Evolutionary conservation across 176 grass and related monocot species (phyloP).

Genomic region (sorghum (Sorghum bicolor)): Sorghum_bicolor_NCBIv3 NC_012878.2:51557501-51558000

Average conservation of each 20-base stretch:
- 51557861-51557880: no score
- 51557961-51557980: background rate
- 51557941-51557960: background rate
- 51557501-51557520: background rate
- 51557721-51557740: no score
- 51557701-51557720: no score
- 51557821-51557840: no score
- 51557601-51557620: background rate
- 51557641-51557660: background rate
- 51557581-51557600: background rate
- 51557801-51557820: no score
- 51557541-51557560: background rate
- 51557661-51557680: background rate
- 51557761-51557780: no score
- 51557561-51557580: background rate
- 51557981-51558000: background rate
- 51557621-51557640: constrained; percentile 6
- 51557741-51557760: no score
- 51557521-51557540: background rate
- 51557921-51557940: background rate
- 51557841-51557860: no score
- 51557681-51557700: background rate
- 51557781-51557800: no score
- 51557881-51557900: no score
- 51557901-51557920: no score